Evolutionary conservation across 139 green algal genomes (phyloP), one percentile per base, ranked within the genome.

Genomic region (Micractinium sp.): DNA sequence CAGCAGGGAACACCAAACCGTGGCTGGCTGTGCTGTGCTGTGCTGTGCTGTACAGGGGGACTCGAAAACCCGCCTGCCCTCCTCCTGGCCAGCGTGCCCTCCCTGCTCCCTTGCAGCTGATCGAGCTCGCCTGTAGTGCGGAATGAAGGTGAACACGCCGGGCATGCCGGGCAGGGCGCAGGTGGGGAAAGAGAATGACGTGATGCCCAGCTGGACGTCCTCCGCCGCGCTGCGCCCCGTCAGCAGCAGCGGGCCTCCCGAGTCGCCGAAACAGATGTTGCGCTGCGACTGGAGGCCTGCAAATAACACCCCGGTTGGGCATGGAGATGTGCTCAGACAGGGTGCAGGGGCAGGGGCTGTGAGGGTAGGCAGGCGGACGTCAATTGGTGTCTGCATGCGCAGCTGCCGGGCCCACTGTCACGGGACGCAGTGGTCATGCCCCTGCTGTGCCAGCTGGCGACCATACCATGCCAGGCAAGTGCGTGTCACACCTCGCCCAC

Each of bases 211-310:
- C 83, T 87, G 83, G 66, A 87, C 67, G 18, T 87, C 83, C 38
- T 41, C 23, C 2, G 16, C 16, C 0, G 66, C 9, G 29, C 27
- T 67, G 83, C 31, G 31, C 38, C 83, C 83, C 0, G 73, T 74
- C 67, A 53, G 67, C 83, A 87, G 67, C 83, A 87, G 83, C 67
- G 83, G 83, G 29, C 83, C 83, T 0, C 83, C 83, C 25, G 83
- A 87, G 67, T 87, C 83, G 29, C 83, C 83, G 35, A 87, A 87
- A 31, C 83, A 87, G 39, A 87, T 87, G 83, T 87, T 87, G 3
- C 73, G 83, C 27, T 80, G 36, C 7, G 39, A 27, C 25, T 81
- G 67, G 27, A 87, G 83, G 39, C 83, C 83, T 87, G 83, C 16
- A 53, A 23, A 56, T n/a, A n/a, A n/a, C n/a, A n/a, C n/a, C n/a